Percentiles rank a stretch among this genome's conserved stretches.
Conservation (phyloP, 768 basidiomycete genomes). For the Tulasnella sp. region DNA sequence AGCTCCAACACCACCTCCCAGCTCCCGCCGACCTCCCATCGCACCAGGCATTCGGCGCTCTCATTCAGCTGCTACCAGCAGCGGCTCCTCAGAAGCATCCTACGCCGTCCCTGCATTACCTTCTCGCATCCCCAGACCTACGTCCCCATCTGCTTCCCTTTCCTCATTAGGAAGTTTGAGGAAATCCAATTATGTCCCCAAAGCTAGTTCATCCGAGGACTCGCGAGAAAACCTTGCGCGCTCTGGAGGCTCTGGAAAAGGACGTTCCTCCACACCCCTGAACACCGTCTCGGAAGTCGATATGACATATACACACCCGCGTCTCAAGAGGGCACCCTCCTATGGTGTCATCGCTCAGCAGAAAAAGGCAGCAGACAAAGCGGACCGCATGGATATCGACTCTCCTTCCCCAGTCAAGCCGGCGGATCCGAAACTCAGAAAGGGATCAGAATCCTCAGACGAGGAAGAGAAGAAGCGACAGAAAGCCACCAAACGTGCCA, state of each 20-base stretch:
- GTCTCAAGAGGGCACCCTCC: conserved; percentile 11
- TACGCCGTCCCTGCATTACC: not conserved
- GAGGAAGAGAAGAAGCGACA: conserved; percentile 11
- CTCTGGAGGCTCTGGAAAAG: no score
- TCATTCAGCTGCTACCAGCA: not conserved
- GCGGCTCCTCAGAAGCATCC: not conserved
- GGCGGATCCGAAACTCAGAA: not conserved
- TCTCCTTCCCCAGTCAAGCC: not conserved
- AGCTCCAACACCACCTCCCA: no score
- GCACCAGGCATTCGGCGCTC: conserved; percentile 1
- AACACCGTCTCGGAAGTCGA: no score
- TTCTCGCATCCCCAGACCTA: not conserved
- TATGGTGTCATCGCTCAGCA: conserved; percentile 11
- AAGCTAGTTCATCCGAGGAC: no score
- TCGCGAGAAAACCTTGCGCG: no score
- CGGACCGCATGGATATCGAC: not conserved
- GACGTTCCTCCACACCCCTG: no score
- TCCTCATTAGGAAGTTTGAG: no score
- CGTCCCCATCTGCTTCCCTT: no score
- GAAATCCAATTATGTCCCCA: no score
- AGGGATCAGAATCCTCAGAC: conserved; percentile 6
- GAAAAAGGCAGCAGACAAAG: conserved; percentile 1
- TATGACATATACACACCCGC: no score
- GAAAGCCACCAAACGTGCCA: conserved; percentile 8
- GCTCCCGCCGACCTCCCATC: conserved; percentile 3